Evolutionary conservation across 192 early-diverging fungal species (phyloP), one percentile per base, ranked within the genome.

Genomic region (Obelidium mucronatum): DNA sequence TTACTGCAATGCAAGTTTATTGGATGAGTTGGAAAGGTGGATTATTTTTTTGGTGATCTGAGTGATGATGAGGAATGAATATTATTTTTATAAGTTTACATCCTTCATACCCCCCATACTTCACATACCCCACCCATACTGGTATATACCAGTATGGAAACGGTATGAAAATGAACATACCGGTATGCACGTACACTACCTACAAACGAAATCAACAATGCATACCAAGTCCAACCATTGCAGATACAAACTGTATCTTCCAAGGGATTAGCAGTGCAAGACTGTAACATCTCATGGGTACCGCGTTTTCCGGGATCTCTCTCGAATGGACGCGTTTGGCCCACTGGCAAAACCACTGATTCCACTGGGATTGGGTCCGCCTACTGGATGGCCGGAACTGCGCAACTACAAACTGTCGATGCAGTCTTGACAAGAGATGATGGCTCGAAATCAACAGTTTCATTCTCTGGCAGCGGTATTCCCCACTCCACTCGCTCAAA

Each of bases 401-500:
- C 48, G 11, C 11, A 31, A 31, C 34, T 11, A 11, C 63, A 65
- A 65, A 33, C 31, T 39, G 19, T 65, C 34, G 13, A 11, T 15
- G 63, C 31, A 15, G 34, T 39, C 31, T 39, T 65, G 35, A 26
- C 31, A 19, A 31, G 24, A 1, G 24, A 33, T n/a, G 66, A 52
- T n/a, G 28, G 44, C 6, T 22, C 22, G 8, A 17, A 28, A 17
- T 51, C 40, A 39, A 51, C 48, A 51, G 66, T 52, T 8, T 28
- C 26, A n/a, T 26, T 67, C 48, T 48, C 40, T 39, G 44, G 66
- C n/a, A 40, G 40, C 17, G 66, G 22, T 34, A 0, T 51, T n/a
- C 66, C 66, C 19, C 66, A 67, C 66, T 28, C 11, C 5, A 67
- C 66, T 22, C 66, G 66, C 22, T 26, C 66, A 26, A 67, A 67